Percentiles rank a stretch among this genome's conserved stretches.
These are phyloP conservation scores for Parietichytrium sp. DNA, from an alignment of 108 stramenopile species.

Conservation along the genomic window DNA sequence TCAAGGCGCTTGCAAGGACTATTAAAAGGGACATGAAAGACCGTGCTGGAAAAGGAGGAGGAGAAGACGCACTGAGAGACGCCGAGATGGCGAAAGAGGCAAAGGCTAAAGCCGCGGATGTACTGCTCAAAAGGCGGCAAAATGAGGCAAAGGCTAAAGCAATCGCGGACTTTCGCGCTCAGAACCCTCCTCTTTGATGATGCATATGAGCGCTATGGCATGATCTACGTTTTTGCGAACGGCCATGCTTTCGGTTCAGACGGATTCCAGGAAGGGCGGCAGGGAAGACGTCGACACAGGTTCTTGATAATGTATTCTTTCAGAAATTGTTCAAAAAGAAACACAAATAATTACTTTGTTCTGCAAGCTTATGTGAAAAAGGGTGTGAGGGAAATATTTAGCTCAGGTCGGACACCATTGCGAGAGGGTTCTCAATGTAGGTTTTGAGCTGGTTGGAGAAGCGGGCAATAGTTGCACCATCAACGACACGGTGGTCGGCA, in stretches of 20 bases:
- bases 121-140: neutral
- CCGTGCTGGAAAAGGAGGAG: neutral
- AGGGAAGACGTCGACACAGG: too few species aligned
- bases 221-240: too few species aligned
- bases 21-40: neutral
- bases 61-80: neutral
- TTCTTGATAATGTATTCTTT: too few species aligned
- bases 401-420: conserved; percentile 50
- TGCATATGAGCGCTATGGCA: too few species aligned
- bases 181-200: neutral
- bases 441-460: conserved; percentile 61
- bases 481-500: conserved; percentile 94
- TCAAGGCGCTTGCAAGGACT: conserved; percentile 1
- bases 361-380: too few species aligned
- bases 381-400: too few species aligned
- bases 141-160: conserved; percentile 33
- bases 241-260: too few species aligned
- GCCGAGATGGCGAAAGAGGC: neutral
- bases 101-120: neutral
- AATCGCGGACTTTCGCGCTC: conserved; percentile 4
- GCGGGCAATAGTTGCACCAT: conserved; percentile 85
- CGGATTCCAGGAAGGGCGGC: too few species aligned
- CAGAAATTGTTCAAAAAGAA: too few species aligned
- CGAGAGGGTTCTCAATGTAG: conserved; percentile 59
- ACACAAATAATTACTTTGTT: too few species aligned